A percentile compares a stretch with the other conserved stretches of the same genome.
phyloP scores from a whole-genome alignment of 2,329 filamentous ascomycete species.

The Colletotrichum sublineola region DNA sequence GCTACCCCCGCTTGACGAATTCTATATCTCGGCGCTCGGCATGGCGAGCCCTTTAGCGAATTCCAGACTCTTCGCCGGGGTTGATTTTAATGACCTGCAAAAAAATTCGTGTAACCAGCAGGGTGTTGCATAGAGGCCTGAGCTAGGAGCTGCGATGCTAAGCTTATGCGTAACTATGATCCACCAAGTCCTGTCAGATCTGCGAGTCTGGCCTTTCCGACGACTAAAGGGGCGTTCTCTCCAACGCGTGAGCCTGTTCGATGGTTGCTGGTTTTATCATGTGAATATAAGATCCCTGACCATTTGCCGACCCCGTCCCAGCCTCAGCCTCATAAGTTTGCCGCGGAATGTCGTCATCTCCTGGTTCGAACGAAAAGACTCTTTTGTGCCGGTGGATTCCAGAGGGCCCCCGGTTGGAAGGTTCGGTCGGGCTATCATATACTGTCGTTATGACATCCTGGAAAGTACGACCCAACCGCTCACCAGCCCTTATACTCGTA shows the following conservation, averaged over 20 bases:
- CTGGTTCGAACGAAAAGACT: constrained; percentile 49
- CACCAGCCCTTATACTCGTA: background rate
- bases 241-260: background rate
- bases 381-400: constrained; percentile 41
- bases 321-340: background rate
- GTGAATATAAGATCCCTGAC: background rate
- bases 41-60: background rate
- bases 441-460: constrained; percentile 6
- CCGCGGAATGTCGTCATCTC: constrained; percentile 44
- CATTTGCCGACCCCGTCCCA: background rate
- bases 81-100: too few relatives aligned
- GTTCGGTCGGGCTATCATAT: background rate
- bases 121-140: background rate
- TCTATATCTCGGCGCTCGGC: background rate
- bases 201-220: background rate
- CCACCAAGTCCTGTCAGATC: background rate
- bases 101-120: background rate
- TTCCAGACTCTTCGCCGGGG: background rate
- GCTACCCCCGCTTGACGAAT: background rate
- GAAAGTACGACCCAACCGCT: background rate
- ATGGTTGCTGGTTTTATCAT: too few relatives aligned
- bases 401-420: too few relatives aligned
- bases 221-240: background rate
- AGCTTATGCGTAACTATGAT: background rate
- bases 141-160: background rate